A percentile compares a stretch with the other conserved stretches of the same genome.
phyloP scores from a whole-genome alignment of 495 filamentous ascomycete genomes.

The Hyaloscypha bicolor region DNA sequence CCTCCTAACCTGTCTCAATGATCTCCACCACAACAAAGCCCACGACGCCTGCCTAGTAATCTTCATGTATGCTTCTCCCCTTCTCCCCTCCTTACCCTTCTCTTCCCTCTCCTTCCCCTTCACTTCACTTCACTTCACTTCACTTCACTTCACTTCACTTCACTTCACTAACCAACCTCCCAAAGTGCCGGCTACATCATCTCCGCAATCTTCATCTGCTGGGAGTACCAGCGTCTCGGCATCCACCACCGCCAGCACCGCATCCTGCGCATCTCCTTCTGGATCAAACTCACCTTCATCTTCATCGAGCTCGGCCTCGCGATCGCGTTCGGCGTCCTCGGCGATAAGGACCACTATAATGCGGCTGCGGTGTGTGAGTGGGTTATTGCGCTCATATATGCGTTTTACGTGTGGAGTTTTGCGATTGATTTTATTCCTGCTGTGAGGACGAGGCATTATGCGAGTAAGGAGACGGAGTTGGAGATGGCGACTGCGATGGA shows the following conservation, averaged over 20 bases:
- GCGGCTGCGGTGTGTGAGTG: conserved; percentile 62
- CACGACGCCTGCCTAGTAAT: conserved; percentile 79
- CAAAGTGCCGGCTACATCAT: conserved; percentile 65
- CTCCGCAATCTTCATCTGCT: conserved; percentile 80
- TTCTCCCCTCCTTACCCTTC: no score
- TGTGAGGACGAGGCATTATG: conserved; percentile 39
- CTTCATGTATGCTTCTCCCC: conserved; percentile 58
- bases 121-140: not conserved
- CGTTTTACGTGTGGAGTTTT: conserved; percentile 85
- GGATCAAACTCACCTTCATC: conserved; percentile 79
- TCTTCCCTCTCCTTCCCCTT: not conserved
- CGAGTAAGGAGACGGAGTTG: conserved; percentile 15
- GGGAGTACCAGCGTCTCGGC: conserved; percentile 85
- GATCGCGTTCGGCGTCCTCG: conserved; percentile 45
- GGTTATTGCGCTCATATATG: conserved; percentile 86
- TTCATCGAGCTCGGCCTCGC: conserved; percentile 75
- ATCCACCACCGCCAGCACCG: conserved; percentile 65
- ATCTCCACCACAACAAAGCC: conserved; percentile 56
- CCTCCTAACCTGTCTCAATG: conserved; percentile 82
- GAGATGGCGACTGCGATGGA: conserved; percentile 20
- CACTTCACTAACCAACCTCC: conserved; percentile 40
- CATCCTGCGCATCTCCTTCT: conserved; percentile 74
- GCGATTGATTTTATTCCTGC: conserved; percentile 85
- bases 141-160: not conserved
- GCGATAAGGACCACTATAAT: conserved; percentile 39